Evolutionary conservation across 371 early-diverging fungal species (phyloP).

Genomic region (Apophysomyces variabilis): DNA sequence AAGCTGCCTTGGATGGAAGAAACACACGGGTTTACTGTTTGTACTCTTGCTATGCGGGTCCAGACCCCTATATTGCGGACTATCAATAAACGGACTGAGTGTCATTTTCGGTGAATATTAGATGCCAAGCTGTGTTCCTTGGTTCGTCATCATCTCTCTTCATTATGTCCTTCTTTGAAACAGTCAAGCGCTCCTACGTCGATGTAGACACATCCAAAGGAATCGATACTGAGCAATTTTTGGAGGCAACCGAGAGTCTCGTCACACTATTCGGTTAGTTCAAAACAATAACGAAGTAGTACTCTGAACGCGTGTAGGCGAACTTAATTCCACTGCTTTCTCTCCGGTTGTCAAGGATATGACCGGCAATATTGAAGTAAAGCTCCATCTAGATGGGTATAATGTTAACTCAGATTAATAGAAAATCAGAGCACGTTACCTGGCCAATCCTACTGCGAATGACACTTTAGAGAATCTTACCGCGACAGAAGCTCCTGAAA

Average conservation of each 20-base stretch:
- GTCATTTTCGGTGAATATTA: neutral
- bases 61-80: neutral
- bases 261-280: slow-evolving; percentile 82
- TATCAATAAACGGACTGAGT: neutral
- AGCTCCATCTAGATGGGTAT: neutral
- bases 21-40: no score
- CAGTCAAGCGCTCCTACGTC: slow-evolving; percentile 66
- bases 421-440: slow-evolving; percentile 83
- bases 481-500: slow-evolving; percentile 71
- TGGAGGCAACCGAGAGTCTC: slow-evolving; percentile 88
- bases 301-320: slow-evolving; percentile 44
- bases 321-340: slow-evolving; percentile 79
- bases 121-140: neutral
- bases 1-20: no score
- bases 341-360: slow-evolving; percentile 86
- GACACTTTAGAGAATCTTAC: slow-evolving; percentile 86
- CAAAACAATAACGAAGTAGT: slow-evolving; percentile 5
- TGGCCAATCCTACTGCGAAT: slow-evolving; percentile 63
- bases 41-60: no score
- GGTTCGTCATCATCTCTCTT: slow-evolving; percentile 5
- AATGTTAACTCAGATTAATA: slow-evolving; percentile 23
- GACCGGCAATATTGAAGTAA: slow-evolving; percentile 86
- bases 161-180: slow-evolving; percentile 74
- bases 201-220: slow-evolving; percentile 73
- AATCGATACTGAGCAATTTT: slow-evolving; percentile 80